Evolutionary conservation across 768 basidiomycete species (phyloP).

Genomic region (Tylopilus rubrobrunneus): DNA sequence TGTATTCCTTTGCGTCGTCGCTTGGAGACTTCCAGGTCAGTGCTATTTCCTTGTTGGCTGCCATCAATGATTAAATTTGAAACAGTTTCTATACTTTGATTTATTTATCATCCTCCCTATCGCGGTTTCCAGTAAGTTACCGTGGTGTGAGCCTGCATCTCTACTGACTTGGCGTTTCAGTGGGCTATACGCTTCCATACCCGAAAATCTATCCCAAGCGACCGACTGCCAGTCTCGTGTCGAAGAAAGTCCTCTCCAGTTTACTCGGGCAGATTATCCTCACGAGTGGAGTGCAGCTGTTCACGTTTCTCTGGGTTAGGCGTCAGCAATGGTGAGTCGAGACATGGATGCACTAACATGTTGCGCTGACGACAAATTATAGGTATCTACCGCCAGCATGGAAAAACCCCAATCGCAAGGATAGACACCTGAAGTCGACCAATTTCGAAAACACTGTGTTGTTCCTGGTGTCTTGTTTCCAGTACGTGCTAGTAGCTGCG

Average conservation of each 20-base stretch:
- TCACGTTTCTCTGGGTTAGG: slow-evolving; percentile 89
- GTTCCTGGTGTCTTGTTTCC: slow-evolving; percentile 95
- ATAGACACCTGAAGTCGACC: slow-evolving; percentile 71
- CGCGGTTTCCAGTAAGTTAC: slow-evolving; percentile 84
- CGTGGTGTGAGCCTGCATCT: not conserved
- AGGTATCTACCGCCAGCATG: slow-evolving; percentile 77
- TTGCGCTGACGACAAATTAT: not conserved
- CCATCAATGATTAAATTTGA: slow-evolving; percentile 6
- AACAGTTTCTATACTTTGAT: slow-evolving; percentile 93
- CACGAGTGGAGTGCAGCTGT: slow-evolving; percentile 76
- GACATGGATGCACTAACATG: not conserved
- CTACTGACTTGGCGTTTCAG: slow-evolving; percentile 38
- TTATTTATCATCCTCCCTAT: slow-evolving; percentile 97
- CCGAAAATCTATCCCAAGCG: slow-evolving; percentile 82
- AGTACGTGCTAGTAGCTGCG: slow-evolving; percentile 94
- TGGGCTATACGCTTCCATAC: slow-evolving; percentile 93
- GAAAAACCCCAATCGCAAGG: slow-evolving; percentile 44
- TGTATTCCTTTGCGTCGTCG: slow-evolving; percentile 96
- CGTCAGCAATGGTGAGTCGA: slow-evolving; percentile 69
- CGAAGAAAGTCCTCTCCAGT: slow-evolving; percentile 90
- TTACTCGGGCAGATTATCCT: slow-evolving; percentile 91
- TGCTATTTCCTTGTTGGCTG: not conserved
- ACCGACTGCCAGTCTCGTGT: slow-evolving; percentile 93
- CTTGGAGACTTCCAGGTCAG: slow-evolving; percentile 93
- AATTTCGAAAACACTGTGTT: slow-evolving; percentile 92